Evolutionary conservation across 176 grass and related monocot species (phyloP).

Genomic region (Carex scoparia): DNA sequence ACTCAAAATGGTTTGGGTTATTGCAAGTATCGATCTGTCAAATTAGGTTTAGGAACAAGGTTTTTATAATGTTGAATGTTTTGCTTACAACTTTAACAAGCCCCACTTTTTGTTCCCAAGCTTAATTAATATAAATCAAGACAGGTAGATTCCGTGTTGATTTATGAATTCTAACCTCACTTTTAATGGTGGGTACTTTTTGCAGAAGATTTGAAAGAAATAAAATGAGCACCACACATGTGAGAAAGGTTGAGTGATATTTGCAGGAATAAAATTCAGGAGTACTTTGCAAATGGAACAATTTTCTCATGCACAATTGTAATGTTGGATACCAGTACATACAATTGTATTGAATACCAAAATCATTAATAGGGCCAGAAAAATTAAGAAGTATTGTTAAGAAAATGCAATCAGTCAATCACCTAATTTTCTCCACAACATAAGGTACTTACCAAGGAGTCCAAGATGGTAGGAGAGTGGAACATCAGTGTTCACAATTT

Average conservation of each 20-base stretch:
- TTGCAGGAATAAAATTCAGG: not conserved
- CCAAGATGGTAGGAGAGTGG: slow-evolving; percentile 79
- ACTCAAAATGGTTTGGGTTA: not conserved
- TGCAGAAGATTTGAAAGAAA: not conserved
- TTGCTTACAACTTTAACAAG: not conserved
- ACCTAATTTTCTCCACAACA: not conserved
- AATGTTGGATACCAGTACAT: not conserved
- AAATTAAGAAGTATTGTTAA: not conserved
- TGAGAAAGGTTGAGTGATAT: not conserved
- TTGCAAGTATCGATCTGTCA: not conserved
- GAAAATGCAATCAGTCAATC: not conserved
- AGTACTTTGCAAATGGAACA: not conserved
- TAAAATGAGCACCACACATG: not conserved
- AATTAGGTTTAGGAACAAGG: not conserved
- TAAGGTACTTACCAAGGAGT: slow-evolving; percentile 46
- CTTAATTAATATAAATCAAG: not conserved
- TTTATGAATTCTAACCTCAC: not conserved
- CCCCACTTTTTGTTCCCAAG: not conserved
- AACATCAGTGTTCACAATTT: slow-evolving; percentile 43
- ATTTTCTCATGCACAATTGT: not conserved
- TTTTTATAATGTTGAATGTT: not conserved
- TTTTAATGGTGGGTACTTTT: not conserved
- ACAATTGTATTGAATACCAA: not conserved
- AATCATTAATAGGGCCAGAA: not conserved
- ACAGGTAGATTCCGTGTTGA: not conserved